Percentiles rank a stretch among this genome's conserved stretches.
Evolutionary conservation across 768 basidiomycete genomes (phyloP).

Genomic region (Pilatotrama ljubarskyi): DNA sequence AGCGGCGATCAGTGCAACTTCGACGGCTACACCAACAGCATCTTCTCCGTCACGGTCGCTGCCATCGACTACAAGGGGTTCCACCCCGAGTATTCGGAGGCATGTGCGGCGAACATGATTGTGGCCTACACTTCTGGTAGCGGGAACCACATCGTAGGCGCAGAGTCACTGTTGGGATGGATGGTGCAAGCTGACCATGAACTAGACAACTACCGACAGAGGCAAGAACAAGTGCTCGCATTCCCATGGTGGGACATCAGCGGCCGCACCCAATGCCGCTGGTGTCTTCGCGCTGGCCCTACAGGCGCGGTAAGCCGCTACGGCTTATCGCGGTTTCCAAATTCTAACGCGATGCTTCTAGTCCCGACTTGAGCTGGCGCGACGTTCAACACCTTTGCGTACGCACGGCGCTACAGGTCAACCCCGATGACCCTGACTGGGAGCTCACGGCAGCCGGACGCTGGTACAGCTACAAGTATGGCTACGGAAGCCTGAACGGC

Average conservation of each 20-base stretch:
- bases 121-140: conserved; percentile 96
- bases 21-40: conserved; percentile 98
- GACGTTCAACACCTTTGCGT: conserved; percentile 92
- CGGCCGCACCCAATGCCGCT: conserved; percentile 95
- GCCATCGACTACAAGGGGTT: conserved; percentile 91
- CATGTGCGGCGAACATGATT: conserved; percentile 97
- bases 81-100: conserved; percentile 95
- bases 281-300: conserved; percentile 92
- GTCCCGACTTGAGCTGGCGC: conserved; percentile 95
- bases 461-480: conserved; percentile 88
- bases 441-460: conserved; percentile 73
- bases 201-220: conserved; percentile 90
- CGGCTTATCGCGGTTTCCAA: background rate
- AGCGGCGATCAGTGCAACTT: conserved; percentile 98
- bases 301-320: conserved; percentile 63
- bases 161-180: no score
- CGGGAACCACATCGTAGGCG: conserved; percentile 81
- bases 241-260: conserved; percentile 93
- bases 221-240: conserved; percentile 81
- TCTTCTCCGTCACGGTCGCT: conserved; percentile 95
- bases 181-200: conserved; percentile 10
- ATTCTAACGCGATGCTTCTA: conserved; percentile 30
- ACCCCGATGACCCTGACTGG: conserved; percentile 93
- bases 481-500: conserved; percentile 87
- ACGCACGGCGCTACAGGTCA: conserved; percentile 72